Conservation (phyloP, 108 stramenopile genomes). For the Fragilariopsis cylindrus region DNA sequence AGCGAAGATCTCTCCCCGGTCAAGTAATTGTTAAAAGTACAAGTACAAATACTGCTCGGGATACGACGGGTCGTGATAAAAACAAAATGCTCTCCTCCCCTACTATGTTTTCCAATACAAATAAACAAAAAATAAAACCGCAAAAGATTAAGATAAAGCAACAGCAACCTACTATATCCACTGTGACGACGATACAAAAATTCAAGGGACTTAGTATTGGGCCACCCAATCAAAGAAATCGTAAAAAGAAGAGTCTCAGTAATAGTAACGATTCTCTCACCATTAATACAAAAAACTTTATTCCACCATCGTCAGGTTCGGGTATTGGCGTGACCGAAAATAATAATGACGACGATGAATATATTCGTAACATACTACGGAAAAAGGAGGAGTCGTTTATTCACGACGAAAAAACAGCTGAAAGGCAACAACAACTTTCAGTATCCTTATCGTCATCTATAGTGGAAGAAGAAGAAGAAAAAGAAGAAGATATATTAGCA, state of each 20-base stretch:
- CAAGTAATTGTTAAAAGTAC: not conserved
- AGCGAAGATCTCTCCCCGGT: not conserved
- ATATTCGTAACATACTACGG: not conserved
- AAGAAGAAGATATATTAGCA: too few relatives aligned
- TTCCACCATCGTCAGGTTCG: not conserved
- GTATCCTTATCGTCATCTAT: too few relatives aligned
- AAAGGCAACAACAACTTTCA: too few relatives aligned
- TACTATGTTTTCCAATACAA: too few relatives aligned
- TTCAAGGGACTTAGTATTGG: not conserved
- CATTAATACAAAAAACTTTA: not conserved
- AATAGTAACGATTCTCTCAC: not conserved
- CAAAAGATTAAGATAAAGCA: too few relatives aligned
- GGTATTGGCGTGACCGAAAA: not conserved
- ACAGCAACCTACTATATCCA: too few relatives aligned
- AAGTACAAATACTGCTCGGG: too few relatives aligned
- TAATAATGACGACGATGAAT: constrained; percentile 6
- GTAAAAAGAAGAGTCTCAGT: not conserved
- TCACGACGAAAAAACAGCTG: not conserved
- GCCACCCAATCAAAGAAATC: constrained; percentile 10
- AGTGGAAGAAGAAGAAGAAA: too few relatives aligned
- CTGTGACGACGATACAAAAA: not conserved
- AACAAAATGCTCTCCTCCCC: too few relatives aligned
- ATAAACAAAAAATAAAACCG: too few relatives aligned
- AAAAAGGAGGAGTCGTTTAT: constrained; percentile 4
- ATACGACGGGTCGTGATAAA: too few relatives aligned